Evolutionary conservation across 495 filamentous ascomycete species (phyloP), one percentile per base, ranked within the genome.

Genomic region (Penicillium atrosanguineum): DNA sequence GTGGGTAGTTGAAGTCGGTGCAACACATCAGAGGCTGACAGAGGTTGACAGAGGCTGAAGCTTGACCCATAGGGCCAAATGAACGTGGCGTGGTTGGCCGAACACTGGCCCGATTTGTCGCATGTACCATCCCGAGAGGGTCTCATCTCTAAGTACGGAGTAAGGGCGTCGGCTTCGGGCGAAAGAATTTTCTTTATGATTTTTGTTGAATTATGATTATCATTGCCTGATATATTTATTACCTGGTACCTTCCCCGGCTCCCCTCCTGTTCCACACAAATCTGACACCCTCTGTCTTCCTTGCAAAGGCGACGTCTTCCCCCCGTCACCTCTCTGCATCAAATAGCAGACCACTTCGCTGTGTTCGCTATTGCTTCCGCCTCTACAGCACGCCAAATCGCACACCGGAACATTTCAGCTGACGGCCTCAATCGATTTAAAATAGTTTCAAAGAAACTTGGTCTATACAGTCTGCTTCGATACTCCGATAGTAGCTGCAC

Each of bases 391-490:
- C 53, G 29, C 44, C 34, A 15, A 16, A 15, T 39, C 41, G 38
- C n/a, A 50, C 34, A 8, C 21, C 29, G 11, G n/a, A n/a, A 15
- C 18, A 40, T 44, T 44, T 16, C 36, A 36, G 37, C 43, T 31
- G 26, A 41, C 47, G n/a, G 34, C 26, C 42, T 19, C 23, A 28
- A 15, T 15, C 26, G 26, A n/a, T 41, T 53, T n/a, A n/a, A 45
- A n/a, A 59, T 59, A 59, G 56, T 59, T 52, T 47, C 52, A 53
- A 52, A 59, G 48, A 55, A 50, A 55, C 48, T 55, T 51, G 44
- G 39, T 55, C 21, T 38, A 43, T 42, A 44, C 46, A 54, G 18
- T 48, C 25, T 53, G 50, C 34, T 34, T 44, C 49, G 46, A 58
- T 41, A 31, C 31, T 50, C 18, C 40, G 55, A 49, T 44, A 59